Percentiles rank a stretch among this genome's conserved stretches.
phyloP scores from a whole-genome alignment of 495 filamentous ascomycete genomes.

The Trichoderma erinaceum region DNA sequence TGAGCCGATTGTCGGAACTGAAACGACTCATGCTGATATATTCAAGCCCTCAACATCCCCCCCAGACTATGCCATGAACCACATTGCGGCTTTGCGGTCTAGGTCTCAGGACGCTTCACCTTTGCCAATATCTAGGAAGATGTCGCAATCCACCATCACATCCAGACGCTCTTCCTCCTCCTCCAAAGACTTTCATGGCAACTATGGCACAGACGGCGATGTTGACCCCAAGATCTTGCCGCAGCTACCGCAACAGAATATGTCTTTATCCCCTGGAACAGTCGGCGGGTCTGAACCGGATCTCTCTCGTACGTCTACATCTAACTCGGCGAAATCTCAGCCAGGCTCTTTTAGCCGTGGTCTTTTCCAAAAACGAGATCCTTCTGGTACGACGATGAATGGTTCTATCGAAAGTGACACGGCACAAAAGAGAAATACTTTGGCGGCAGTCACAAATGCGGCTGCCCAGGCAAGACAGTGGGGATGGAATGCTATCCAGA shows the following conservation, averaged over 20 bases:
- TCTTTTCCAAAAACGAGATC: constrained; percentile 37
- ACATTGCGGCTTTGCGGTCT: constrained; percentile 60
- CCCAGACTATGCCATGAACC: constrained; percentile 48
- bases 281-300: constrained; percentile 17
- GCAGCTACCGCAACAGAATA: constrained; percentile 36
- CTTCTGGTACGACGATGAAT: constrained; percentile 21
- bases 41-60: constrained; percentile 29
- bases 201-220: constrained; percentile 19
- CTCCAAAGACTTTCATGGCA: constrained; percentile 18
- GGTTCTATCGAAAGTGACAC: constrained; percentile 22
- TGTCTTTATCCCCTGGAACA: constrained; percentile 32
- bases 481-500: constrained; percentile 66
- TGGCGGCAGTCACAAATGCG: constrained; percentile 61
- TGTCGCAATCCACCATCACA: constrained; percentile 20
- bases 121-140: constrained; percentile 29
- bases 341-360: constrained; percentile 31
- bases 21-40: constrained; percentile 27
- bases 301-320: constrained; percentile 32
- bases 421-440: constrained; percentile 35
- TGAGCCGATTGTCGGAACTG: constrained; percentile 28
- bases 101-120: constrained; percentile 55
- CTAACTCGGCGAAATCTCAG: constrained; percentile 33
- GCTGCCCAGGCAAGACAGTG: constrained; percentile 80
- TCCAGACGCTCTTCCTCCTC: constrained; percentile 45
- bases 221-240: background rate